phyloP scores from a whole-genome alignment of 371 early-diverging fungal genomes.

The Sporodiniella umbellata region DNA sequence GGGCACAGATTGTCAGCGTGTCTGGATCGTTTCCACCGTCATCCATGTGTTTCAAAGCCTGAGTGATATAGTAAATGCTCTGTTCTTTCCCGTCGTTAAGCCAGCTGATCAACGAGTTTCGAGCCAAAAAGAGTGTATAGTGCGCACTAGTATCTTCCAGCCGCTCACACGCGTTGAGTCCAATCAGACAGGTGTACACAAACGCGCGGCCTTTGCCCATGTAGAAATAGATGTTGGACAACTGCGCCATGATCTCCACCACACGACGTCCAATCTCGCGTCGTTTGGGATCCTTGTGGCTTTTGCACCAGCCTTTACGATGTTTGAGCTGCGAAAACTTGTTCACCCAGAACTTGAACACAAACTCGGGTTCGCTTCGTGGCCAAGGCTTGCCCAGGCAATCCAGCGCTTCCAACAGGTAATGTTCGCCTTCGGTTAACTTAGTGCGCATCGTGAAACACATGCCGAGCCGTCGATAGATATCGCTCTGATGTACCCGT shows the following conservation, averaged over 20 bases:
- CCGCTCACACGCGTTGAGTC: slow-evolving; percentile 47
- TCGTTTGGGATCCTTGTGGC: slow-evolving; percentile 7
- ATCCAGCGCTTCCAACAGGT: slow-evolving; percentile 36
- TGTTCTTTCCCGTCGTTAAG: slow-evolving; percentile 46
- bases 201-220: slow-evolving; percentile 40
- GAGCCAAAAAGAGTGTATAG: slow-evolving; percentile 47
- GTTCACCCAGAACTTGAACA: slow-evolving; percentile 34
- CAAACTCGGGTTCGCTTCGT: slow-evolving; percentile 28
- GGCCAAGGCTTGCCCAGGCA: slow-evolving; percentile 47
- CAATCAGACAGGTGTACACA: slow-evolving; percentile 40
- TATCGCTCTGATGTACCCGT: slow-evolving; percentile 46
- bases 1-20: slow-evolving; percentile 42
- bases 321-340: slow-evolving; percentile 27
- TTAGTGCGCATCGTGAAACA: slow-evolving; percentile 54
- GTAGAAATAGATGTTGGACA: slow-evolving; percentile 57
- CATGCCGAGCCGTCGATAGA: slow-evolving; percentile 54
- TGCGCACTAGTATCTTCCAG: slow-evolving; percentile 36
- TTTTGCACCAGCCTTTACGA: slow-evolving; percentile 10
- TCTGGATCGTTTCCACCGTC: slow-evolving; percentile 34
- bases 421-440: slow-evolving; percentile 49
- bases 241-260: slow-evolving; percentile 47
- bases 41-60: slow-evolving; percentile 34
- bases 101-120: slow-evolving; percentile 50
- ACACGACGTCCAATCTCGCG: slow-evolving; percentile 36
- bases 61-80: slow-evolving; percentile 44